These are phyloP conservation scores for Coemansia reversa DNA, from an alignment of 192 early-diverging fungal species.

Conservation along the genomic window DNA sequence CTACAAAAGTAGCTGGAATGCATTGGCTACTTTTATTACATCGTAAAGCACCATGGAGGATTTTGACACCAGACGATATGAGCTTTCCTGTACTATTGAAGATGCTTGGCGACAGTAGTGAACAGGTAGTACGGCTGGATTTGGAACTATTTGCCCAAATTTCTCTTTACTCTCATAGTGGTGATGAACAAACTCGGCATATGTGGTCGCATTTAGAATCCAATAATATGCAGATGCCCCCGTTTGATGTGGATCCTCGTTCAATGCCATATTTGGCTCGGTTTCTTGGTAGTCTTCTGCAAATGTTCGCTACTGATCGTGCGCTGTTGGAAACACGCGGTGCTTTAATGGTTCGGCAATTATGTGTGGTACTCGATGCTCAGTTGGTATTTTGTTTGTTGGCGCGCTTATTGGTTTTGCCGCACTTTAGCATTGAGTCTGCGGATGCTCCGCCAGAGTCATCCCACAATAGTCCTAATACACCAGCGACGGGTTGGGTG, in stretches of 20 bases:
- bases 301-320: conserved; percentile 86
- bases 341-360: conserved; percentile 87
- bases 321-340: conserved; percentile 86
- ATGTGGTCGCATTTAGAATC: neutral
- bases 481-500: too few relatives aligned
- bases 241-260: conserved; percentile 9
- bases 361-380: conserved; percentile 87
- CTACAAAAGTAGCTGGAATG: conserved; percentile 86
- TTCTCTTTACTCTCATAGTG: conserved; percentile 40
- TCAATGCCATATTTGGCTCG: conserved; percentile 66
- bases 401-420: conserved; percentile 78
- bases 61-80: conserved; percentile 84
- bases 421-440: conserved; percentile 20
- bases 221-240: neutral
- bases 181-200: neutral
- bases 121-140: conserved; percentile 92
- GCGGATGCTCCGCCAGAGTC: neutral
- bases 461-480: neutral
- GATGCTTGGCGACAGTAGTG: conserved; percentile 87
- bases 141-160: conserved; percentile 95
- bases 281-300: conserved; percentile 88
- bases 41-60: conserved; percentile 82
- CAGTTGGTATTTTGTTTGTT: conserved; percentile 88
- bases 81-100: conserved; percentile 87
- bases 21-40: conserved; percentile 99